These are phyloP conservation scores for Craterostigma plantagineum DNA, from an alignment of 257 asterid species.

Conservation along the genomic window DNA sequence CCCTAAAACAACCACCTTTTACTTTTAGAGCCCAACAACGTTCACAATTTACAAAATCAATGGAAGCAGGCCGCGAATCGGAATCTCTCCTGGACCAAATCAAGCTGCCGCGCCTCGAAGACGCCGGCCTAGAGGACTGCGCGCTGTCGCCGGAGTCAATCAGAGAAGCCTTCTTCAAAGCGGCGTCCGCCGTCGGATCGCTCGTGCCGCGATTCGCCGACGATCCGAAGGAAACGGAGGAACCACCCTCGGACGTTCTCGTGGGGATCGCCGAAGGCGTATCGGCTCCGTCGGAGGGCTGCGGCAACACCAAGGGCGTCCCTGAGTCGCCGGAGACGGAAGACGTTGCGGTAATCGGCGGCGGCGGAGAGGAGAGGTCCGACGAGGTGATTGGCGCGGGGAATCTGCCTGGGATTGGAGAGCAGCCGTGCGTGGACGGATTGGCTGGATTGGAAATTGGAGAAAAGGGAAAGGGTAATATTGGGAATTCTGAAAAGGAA, in stretches of 20 bases:
- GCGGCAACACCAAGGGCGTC: conserved; percentile 30
- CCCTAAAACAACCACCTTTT: too few relatives aligned
- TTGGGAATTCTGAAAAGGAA: conserved; percentile 25
- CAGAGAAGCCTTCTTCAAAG: conserved; percentile 59
- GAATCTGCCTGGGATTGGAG: conserved; percentile 17
- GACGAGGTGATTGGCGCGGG: conserved; percentile 21
- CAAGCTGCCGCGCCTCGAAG: conserved; percentile 65
- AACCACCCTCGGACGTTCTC: conserved; percentile 25
- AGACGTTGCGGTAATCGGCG: conserved; percentile 23
- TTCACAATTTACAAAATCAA: conserved; percentile 4
- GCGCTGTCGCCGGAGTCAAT: conserved; percentile 76
- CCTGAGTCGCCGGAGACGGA: conserved; percentile 23
- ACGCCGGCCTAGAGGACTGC: conserved; percentile 93
- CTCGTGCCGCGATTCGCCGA: conserved; percentile 33
- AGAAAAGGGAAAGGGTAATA: conserved; percentile 17
- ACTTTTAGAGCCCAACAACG: too few relatives aligned
- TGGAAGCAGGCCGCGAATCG: conserved; percentile 34
- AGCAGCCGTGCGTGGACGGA: conserved; percentile 40
- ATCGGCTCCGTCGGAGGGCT: conserved; percentile 18
- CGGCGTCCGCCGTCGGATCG: conserved; percentile 61
- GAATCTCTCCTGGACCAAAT: conserved; percentile 27
- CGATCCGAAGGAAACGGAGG: conserved; percentile 36
- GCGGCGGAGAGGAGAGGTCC: conserved; percentile 9
- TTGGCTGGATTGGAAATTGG: conserved; percentile 47
- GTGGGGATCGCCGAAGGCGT: conserved; percentile 28